Conservation (phyloP, 2,329 filamentous ascomycete species). For the Xylariaceae sp. region DNA sequence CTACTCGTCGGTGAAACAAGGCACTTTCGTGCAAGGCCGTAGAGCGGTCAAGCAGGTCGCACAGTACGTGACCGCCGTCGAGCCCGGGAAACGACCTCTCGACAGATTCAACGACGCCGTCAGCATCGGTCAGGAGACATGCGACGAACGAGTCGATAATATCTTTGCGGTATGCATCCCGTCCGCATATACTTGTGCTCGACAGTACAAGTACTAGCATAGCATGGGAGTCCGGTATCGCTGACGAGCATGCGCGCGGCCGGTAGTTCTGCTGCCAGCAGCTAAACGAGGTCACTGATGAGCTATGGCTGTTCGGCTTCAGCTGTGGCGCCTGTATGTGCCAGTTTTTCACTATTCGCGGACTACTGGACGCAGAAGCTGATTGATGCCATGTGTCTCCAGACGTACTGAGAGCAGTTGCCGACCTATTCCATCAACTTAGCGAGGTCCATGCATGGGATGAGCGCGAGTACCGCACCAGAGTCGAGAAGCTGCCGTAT, state of each 20-base stretch:
- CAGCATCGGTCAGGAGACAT: slow-evolving; percentile 14
- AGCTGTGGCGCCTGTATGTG: slow-evolving; percentile 33
- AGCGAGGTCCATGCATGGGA: slow-evolving; percentile 13
- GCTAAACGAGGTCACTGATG: slow-evolving; percentile 25
- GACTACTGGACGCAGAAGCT: slow-evolving; percentile 3
- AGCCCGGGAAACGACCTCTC: slow-evolving; percentile 14
- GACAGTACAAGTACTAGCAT: not conserved
- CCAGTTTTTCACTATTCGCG: not conserved
- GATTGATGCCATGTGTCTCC: not conserved
- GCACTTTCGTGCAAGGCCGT: slow-evolving; percentile 18
- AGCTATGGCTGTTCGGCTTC: slow-evolving; percentile 37
- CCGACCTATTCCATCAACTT: slow-evolving; percentile 33
- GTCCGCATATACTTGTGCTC: not conserved
- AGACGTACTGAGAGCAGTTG: slow-evolving; percentile 34
- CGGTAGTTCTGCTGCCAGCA: slow-evolving; percentile 18
- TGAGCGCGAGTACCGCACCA: slow-evolving; percentile 13
- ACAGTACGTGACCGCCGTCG: slow-evolving; percentile 20
- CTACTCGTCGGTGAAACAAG: slow-evolving; percentile 16
- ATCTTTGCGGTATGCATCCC: slow-evolving; percentile 20
- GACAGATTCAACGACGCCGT: slow-evolving; percentile 19
- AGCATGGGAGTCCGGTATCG: not conserved
- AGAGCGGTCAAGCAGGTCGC: slow-evolving; percentile 19
- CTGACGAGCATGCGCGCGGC: slow-evolving; percentile 7
- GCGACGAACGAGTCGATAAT: slow-evolving; percentile 17
- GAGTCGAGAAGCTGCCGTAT: slow-evolving; percentile 10